A percentile compares a stretch with the other conserved stretches of the same genome.
Evolutionary conservation across 2,329 filamentous ascomycete genomes (phyloP).

Genomic region (Fusarium sp.): DNA sequence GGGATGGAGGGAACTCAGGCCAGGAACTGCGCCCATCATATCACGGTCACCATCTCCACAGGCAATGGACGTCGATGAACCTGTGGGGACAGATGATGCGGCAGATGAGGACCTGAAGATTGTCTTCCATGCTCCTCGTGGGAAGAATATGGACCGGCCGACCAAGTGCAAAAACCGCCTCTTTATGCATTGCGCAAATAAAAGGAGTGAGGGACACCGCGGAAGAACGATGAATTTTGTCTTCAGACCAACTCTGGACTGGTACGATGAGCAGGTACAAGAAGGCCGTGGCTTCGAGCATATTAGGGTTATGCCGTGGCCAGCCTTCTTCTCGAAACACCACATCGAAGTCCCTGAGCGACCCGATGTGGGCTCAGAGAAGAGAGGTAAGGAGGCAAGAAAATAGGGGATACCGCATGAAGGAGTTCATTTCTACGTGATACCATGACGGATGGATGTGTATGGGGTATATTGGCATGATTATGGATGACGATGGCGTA

Average conservation of each 20-base stretch:
- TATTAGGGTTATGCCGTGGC: slow-evolving; percentile 56
- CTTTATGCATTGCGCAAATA: slow-evolving; percentile 48
- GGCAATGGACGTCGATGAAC: slow-evolving; percentile 32
- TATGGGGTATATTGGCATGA: slow-evolving; percentile 19
- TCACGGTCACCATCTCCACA: slow-evolving; percentile 7
- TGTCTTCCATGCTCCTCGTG: slow-evolving; percentile 59
- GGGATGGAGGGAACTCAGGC: slow-evolving; percentile 52
- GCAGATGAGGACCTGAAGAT: slow-evolving; percentile 43
- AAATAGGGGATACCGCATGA: not conserved
- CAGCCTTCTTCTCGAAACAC: slow-evolving; percentile 49
- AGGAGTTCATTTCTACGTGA: not conserved
- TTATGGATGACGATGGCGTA: not conserved
- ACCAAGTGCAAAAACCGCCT: slow-evolving; percentile 56
- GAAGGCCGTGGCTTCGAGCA: slow-evolving; percentile 62
- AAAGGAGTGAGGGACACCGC: not conserved
- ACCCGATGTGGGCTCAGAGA: not conserved
- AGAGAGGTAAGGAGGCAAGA: not conserved
- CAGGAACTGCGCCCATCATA: not conserved
- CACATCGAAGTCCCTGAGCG: slow-evolving; percentile 40
- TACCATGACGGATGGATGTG: slow-evolving; percentile 12
- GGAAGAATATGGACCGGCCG: slow-evolving; percentile 20
- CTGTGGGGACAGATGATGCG: not conserved
- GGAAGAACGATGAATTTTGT: slow-evolving; percentile 43
- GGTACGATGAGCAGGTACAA: slow-evolving; percentile 59
- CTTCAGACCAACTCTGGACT: slow-evolving; percentile 59